Percentiles rank a stretch among this genome's conserved stretches.
Conservation (phyloP, 2,329 filamentous ascomycete genomes). For the Pseudogymnoascus sp. region DNA sequence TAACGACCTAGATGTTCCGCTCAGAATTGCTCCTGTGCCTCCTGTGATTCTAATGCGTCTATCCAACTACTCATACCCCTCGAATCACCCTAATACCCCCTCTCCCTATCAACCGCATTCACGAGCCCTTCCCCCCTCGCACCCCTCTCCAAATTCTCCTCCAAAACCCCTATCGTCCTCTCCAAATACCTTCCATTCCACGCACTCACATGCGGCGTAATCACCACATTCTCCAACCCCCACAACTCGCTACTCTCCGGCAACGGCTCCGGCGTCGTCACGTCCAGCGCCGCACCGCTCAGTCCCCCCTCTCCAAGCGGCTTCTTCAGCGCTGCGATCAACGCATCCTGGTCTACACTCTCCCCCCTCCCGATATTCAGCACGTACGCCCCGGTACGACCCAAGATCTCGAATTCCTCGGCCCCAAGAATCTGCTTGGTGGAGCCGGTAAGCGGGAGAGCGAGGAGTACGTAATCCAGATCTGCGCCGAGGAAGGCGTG, state of each 20-base stretch:
- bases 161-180: constrained; percentile 48
- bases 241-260: constrained; percentile 52
- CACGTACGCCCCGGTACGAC: constrained; percentile 41
- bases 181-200: constrained; percentile 44
- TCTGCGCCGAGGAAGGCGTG: constrained; percentile 29
- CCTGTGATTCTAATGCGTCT: background rate
- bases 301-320: constrained; percentile 35
- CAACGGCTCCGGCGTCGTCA: constrained; percentile 59
- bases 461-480: constrained; percentile 31
- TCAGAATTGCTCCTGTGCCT: background rate
- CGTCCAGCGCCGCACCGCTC: constrained; percentile 55
- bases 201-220: constrained; percentile 58
- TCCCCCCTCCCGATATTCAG: constrained; percentile 56
- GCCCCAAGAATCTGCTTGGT: constrained; percentile 33
- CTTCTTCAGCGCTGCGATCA: constrained; percentile 43
- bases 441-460: constrained; percentile 29
- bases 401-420: constrained; percentile 29
- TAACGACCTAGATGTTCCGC: background rate
- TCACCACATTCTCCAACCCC: constrained; percentile 50
- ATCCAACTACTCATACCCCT: background rate
- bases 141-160: constrained; percentile 44
- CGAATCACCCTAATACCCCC: constrained; percentile 43
- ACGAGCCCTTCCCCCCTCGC: constrained; percentile 46
- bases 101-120: constrained; percentile 51
- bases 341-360: constrained; percentile 50